Conservation (phyloP, 352 stramenopile species). For the Nothophytophthora sp. region DNA sequence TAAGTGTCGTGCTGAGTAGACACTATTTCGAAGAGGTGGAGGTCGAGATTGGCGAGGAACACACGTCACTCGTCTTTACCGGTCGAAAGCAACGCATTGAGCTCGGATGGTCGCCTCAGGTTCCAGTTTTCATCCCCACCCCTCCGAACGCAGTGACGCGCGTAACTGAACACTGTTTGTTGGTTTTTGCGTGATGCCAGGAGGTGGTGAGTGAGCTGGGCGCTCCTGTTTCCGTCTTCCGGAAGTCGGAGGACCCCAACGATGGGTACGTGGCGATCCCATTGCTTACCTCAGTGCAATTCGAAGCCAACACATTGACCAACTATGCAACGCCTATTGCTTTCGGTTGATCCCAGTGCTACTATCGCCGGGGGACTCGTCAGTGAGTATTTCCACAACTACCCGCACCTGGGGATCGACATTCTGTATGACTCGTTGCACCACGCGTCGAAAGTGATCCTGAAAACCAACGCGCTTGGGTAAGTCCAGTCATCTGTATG, state of each 20-base stretch:
- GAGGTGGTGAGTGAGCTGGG: slow-evolving; percentile 83
- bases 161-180: neutral
- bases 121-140: slow-evolving; percentile 12
- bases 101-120: slow-evolving; percentile 82
- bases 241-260: slow-evolving; percentile 72
- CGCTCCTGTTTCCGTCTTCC: slow-evolving; percentile 74
- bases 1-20: slow-evolving; percentile 19
- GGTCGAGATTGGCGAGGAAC: slow-evolving; percentile 44
- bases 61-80: slow-evolving; percentile 52
- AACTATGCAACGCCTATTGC: too few relatives aligned
- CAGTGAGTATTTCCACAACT: slow-evolving; percentile 87
- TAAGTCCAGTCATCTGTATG: too few relatives aligned
- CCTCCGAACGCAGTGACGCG: too few relatives aligned
- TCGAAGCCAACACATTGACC: too few relatives aligned
- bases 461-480: slow-evolving; percentile 82
- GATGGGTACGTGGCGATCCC: slow-evolving; percentile 63
- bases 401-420: slow-evolving; percentile 78
- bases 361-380: slow-evolving; percentile 55
- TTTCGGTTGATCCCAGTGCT: slow-evolving; percentile 31
- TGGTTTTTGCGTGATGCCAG: slow-evolving; percentile 16
- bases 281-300: too few relatives aligned
- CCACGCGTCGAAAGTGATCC: slow-evolving; percentile 70
- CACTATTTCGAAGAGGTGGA: slow-evolving; percentile 78
- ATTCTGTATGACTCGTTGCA: slow-evolving; percentile 78
- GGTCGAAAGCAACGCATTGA: slow-evolving; percentile 65